phyloP scores from a whole-genome alignment of 352 stramenopile genomes.

The Phytophthora pinifolia region DNA sequence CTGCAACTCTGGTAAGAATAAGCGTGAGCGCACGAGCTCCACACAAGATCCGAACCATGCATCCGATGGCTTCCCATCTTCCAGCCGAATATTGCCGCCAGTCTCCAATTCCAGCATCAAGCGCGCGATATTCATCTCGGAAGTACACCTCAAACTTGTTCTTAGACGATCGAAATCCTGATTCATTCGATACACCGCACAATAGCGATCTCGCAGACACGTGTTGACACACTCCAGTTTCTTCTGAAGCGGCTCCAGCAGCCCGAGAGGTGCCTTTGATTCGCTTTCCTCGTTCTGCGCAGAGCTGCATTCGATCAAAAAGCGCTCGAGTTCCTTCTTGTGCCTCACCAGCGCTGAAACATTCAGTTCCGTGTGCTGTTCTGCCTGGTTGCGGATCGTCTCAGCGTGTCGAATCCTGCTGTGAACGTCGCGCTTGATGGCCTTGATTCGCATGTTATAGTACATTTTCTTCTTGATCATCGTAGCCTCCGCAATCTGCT shows the following conservation, averaged over 20 bases:
- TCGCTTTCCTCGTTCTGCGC: not conserved
- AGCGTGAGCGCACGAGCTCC: constrained; percentile 74
- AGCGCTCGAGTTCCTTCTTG: constrained; percentile 74
- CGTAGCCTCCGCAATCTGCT: constrained; percentile 87
- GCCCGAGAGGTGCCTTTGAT: constrained; percentile 14
- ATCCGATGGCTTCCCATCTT: constrained; percentile 82
- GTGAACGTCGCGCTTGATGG: constrained; percentile 83
- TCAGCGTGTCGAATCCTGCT: constrained; percentile 50
- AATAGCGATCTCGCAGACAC: constrained; percentile 44
- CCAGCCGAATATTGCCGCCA: constrained; percentile 89
- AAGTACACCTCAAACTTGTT: constrained; percentile 44
- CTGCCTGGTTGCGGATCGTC: constrained; percentile 39
- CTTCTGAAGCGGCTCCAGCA: constrained; percentile 27
- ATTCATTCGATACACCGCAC: constrained; percentile 51
- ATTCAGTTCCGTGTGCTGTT: constrained; percentile 55
- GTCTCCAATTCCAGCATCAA: constrained; percentile 90
- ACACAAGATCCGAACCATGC: constrained; percentile 86
- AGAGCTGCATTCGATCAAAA: constrained; percentile 26
- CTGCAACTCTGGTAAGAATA: constrained; percentile 58
- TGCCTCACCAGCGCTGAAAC: constrained; percentile 41
- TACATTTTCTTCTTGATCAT: constrained; percentile 96
- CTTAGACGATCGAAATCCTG: constrained; percentile 59
- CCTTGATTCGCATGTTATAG: constrained; percentile 94
- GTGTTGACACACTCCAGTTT: constrained; percentile 46
- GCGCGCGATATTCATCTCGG: constrained; percentile 76